Evolutionary conservation across 139 green algal genomes (phyloP).

Genomic region (Diplosphaera chodatii): DNA sequence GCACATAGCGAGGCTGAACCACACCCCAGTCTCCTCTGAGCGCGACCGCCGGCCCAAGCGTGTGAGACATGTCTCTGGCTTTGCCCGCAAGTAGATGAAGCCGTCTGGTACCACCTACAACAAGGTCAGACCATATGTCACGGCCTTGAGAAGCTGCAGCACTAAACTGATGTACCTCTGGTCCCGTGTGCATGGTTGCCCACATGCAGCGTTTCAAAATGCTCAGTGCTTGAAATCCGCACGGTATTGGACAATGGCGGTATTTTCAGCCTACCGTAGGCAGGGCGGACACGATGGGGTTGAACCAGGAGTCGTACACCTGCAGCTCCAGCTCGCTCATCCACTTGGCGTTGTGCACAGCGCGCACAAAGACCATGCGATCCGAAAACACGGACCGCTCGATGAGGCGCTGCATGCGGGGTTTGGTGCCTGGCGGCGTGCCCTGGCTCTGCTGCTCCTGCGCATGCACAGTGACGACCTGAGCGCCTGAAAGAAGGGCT

Average conservation of each 20-base stretch:
- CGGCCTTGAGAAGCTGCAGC: too few species aligned
- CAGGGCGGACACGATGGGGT: constrained; percentile 21
- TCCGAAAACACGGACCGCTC: constrained; percentile 96
- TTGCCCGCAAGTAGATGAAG: constrained; percentile 88
- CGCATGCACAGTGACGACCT: background rate
- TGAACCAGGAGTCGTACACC: constrained; percentile 81
- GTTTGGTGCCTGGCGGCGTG: background rate
- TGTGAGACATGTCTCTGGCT: constrained; percentile 67
- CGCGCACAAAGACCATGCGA: constrained; percentile 95
- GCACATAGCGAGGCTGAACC: too few species aligned
- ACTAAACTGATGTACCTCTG: too few species aligned
- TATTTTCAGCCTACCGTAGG: too few species aligned
- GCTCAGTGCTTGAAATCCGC: too few species aligned
- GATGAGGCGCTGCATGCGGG: constrained; percentile 66
- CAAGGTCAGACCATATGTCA: too few species aligned
- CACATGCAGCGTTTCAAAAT: too few species aligned
- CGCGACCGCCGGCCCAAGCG: constrained; percentile 50
- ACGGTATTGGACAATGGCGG: too few species aligned
- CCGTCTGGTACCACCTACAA: constrained; percentile 73
- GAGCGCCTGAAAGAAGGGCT: too few species aligned
- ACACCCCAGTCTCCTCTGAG: constrained; percentile 44
- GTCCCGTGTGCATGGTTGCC: too few species aligned
- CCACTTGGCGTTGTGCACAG: constrained; percentile 69
- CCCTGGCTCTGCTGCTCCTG: constrained; percentile 57
- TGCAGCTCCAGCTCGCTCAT: constrained; percentile 83